A percentile compares a stretch with the other conserved stretches of the same genome.
Evolutionary conservation across 306 rosid species (phyloP).

Genomic region (Cyclanthera cordifolia): DNA sequence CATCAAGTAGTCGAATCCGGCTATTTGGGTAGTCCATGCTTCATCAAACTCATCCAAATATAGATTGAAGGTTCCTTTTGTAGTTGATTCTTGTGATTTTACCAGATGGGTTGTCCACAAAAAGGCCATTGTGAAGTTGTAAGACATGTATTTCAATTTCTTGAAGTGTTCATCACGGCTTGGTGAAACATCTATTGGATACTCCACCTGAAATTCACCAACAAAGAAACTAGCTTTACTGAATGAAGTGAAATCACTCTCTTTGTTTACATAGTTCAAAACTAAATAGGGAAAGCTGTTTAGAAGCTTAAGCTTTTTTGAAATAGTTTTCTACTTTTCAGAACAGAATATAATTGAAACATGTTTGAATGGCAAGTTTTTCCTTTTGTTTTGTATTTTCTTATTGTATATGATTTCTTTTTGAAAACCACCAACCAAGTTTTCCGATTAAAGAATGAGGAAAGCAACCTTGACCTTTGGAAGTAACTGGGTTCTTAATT

Average conservation of each 20-base stretch:
- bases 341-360: neutral
- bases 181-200: constrained; percentile 65
- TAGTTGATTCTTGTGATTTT: constrained; percentile 34
- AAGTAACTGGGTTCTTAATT: neutral
- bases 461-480: neutral
- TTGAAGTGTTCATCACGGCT: constrained; percentile 39
- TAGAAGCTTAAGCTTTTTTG: neutral
- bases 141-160: constrained; percentile 53
- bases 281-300: neutral
- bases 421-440: neutral
- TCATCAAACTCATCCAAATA: constrained; percentile 65
- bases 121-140: constrained; percentile 70
- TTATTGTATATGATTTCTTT: neutral
- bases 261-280: neutral
- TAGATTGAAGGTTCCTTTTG: constrained; percentile 40
- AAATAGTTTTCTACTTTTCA: neutral
- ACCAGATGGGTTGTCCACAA: constrained; percentile 80
- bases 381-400: neutral
- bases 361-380: neutral
- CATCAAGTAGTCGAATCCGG: constrained; percentile 49
- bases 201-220: constrained; percentile 39
- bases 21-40: constrained; percentile 45
- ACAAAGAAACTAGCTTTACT: neutral
- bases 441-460: neutral
- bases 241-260: neutral